Evolutionary conservation across 768 basidiomycete genomes (phyloP).

Genomic region (Boletus huronensis): DNA sequence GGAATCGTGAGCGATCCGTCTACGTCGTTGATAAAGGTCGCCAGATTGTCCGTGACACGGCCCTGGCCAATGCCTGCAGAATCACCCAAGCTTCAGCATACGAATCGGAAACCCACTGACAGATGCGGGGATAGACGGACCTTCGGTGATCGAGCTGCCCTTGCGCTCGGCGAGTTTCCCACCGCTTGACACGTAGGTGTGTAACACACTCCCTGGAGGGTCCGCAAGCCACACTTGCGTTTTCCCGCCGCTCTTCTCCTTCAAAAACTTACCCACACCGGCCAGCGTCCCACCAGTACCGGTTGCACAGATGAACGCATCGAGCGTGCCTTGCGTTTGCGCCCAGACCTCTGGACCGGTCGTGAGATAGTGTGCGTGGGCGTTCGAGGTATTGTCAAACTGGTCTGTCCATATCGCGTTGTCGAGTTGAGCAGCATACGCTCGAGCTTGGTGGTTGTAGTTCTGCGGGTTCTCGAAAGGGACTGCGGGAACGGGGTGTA

Average conservation of each 20-base stretch:
- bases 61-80: slow-evolving; percentile 91
- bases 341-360: slow-evolving; percentile 98
- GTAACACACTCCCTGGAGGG: slow-evolving; percentile 91
- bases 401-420: slow-evolving; percentile 98
- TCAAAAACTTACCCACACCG: slow-evolving; percentile 79
- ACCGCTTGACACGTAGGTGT: slow-evolving; percentile 77
- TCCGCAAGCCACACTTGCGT: slow-evolving; percentile 94
- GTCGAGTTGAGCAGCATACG: slow-evolving; percentile 65
- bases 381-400: slow-evolving; percentile 95
- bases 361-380: slow-evolving; percentile 78
- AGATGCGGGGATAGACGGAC: slow-evolving; percentile 36
- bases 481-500: slow-evolving; percentile 93
- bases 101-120: background rate
- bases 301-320: slow-evolving; percentile 92
- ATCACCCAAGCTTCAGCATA: background rate
- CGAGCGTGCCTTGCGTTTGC: slow-evolving; percentile 73
- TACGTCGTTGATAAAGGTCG: slow-evolving; percentile 71
- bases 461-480: slow-evolving; percentile 93
- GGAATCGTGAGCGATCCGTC: slow-evolving; percentile 83
- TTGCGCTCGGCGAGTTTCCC: slow-evolving; percentile 70
- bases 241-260: slow-evolving; percentile 74
- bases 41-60: slow-evolving; percentile 88
- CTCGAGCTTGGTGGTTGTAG: slow-evolving; percentile 97
- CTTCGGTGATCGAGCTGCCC: slow-evolving; percentile 93
- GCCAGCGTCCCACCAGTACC: slow-evolving; percentile 97